These are phyloP conservation scores for Lepiota brunneoincarnata DNA, from an alignment of 768 basidiomycete genomes.

Conservation along the genomic window DNA sequence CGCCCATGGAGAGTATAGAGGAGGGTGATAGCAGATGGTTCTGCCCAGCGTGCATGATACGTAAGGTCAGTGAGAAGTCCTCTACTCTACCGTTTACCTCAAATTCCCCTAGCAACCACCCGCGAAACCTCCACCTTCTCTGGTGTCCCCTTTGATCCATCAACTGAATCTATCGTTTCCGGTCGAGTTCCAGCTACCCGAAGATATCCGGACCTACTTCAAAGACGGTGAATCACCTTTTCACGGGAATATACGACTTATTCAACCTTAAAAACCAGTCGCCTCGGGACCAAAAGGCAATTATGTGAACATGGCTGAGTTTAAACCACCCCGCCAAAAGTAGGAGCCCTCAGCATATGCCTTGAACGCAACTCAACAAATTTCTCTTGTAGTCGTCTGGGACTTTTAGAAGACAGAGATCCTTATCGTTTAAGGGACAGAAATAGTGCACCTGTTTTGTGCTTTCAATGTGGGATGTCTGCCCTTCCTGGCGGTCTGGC, in stretches of 20 bases:
- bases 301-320: constrained; percentile 78
- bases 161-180: constrained; percentile 69
- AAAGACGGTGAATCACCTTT: constrained; percentile 66
- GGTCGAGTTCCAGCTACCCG: constrained; percentile 81
- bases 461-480: constrained; percentile 86
- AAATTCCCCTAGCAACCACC: constrained; percentile 55
- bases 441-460: constrained; percentile 80
- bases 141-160: constrained; percentile 71
- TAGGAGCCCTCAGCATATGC: constrained; percentile 36
- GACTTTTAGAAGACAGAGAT: constrained; percentile 90
- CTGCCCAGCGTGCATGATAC: constrained; percentile 68
- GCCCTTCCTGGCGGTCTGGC: constrained; percentile 59
- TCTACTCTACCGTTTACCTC: constrained; percentile 15
- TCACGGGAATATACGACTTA: constrained; percentile 11
- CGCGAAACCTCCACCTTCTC: constrained; percentile 61
- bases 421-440: constrained; percentile 82
- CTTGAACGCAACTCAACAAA: constrained; percentile 11
- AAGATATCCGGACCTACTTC: constrained; percentile 80
- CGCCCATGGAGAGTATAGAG: constrained; percentile 87
- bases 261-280: constrained; percentile 46
- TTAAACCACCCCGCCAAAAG: constrained; percentile 81
- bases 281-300: constrained; percentile 74
- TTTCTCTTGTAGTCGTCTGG: constrained; percentile 59
- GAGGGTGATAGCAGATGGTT: constrained; percentile 84
- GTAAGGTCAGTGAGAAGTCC: constrained; percentile 48